These are phyloP conservation scores for Auricularia sp. DNA, from an alignment of 768 basidiomycete species.

Conservation along the genomic window DNA sequence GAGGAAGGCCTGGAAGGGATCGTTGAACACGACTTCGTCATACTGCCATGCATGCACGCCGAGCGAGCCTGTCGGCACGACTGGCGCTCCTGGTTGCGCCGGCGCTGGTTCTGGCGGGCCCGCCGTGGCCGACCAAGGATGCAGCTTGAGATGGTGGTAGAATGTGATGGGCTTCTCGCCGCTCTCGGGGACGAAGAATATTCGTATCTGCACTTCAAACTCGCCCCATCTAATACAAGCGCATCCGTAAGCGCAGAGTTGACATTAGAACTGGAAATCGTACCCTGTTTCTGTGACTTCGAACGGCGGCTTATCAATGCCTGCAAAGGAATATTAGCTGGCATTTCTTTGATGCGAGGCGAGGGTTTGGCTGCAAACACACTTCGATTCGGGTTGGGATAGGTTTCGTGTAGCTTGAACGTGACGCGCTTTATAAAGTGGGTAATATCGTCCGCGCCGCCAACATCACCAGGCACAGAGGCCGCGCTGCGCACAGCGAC, in stretches of 20 bases:
- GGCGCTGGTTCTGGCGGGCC: conserved; percentile 37
- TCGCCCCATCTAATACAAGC: conserved; percentile 75
- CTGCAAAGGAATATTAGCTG: conserved; percentile 29
- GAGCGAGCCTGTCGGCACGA: conserved; percentile 51
- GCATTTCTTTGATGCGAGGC: too few species aligned
- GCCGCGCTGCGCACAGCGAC: conserved; percentile 88
- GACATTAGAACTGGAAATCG: conserved; percentile 11
- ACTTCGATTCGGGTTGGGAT: conserved; percentile 86
- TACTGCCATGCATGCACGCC: conserved; percentile 94
- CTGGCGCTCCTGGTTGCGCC: conserved; percentile 56
- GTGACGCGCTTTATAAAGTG: conserved; percentile 94
- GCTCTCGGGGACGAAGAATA: conserved; percentile 82
- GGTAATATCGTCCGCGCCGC: conserved; percentile 80
- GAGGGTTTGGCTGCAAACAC: background rate
- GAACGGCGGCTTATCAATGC: conserved; percentile 87
- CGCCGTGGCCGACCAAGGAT: conserved; percentile 51
- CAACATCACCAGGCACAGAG: conserved; percentile 65
- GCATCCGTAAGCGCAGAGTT: background rate
- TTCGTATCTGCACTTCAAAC: conserved; percentile 89
- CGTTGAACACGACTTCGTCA: conserved; percentile 94
- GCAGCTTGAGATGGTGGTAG: conserved; percentile 92
- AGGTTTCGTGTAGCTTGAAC: conserved; percentile 96
- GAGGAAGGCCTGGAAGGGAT: conserved; percentile 83
- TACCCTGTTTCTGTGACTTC: conserved; percentile 94
- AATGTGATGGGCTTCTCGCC: conserved; percentile 82